Percentiles rank a stretch among this genome's conserved stretches.
These are phyloP conservation scores for Hypsizygus marmoreus DNA, from an alignment of 768 basidiomycete genomes.

Conservation along the genomic window DNA sequence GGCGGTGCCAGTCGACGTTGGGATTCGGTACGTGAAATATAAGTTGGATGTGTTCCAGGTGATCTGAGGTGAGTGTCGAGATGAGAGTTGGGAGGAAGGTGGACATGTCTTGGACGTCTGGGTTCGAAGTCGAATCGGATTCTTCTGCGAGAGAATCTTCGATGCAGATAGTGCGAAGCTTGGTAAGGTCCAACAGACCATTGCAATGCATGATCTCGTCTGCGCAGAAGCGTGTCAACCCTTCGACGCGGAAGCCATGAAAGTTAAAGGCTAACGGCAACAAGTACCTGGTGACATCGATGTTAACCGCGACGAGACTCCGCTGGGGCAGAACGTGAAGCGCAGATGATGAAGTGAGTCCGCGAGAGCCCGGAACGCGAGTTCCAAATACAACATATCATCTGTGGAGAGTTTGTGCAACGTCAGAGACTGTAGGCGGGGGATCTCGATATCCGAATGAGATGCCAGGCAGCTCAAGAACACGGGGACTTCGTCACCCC, in stretches of 20 bases:
- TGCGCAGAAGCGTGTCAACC: background rate
- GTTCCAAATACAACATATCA: background rate
- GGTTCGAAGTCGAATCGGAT: background rate
- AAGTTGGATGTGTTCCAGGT: background rate
- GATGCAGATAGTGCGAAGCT: background rate
- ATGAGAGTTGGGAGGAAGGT: background rate
- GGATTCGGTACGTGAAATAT: too few species aligned
- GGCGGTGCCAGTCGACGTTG: background rate
- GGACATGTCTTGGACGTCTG: background rate
- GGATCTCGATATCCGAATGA: background rate
- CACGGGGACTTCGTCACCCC: constrained; percentile 27
- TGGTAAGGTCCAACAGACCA: background rate
- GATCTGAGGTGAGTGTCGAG: background rate
- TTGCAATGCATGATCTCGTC: background rate
- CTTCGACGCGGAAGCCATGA: background rate
- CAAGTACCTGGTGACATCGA: constrained; percentile 2
- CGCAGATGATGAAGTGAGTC: background rate
- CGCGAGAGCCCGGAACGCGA: background rate
- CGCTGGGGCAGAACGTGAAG: too few species aligned
- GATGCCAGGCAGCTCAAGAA: constrained; percentile 21
- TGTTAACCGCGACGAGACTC: too few species aligned
- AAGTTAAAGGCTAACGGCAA: too few species aligned
- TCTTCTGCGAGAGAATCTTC: background rate
- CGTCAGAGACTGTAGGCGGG: background rate
- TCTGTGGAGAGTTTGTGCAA: background rate